Conservation (phyloP, 2,329 filamentous ascomycete species). For the Myotisia sp. region DNA sequence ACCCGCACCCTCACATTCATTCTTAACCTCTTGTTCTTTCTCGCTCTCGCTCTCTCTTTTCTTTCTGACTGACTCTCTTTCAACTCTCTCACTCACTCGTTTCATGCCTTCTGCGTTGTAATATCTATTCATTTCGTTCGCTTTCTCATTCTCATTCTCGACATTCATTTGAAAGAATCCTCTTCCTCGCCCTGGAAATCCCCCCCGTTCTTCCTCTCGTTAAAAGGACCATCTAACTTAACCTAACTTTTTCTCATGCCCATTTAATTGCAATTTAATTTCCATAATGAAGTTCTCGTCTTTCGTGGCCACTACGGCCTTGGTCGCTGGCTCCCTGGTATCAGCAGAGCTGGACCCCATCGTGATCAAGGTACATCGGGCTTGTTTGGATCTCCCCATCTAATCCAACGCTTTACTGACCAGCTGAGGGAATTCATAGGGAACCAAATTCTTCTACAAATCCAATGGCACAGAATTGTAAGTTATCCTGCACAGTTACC, state of each 20-base stretch:
- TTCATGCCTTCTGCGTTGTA: too few relatives aligned
- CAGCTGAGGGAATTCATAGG: constrained; percentile 36
- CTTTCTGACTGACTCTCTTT: constrained; percentile 4
- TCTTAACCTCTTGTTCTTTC: constrained; percentile 1
- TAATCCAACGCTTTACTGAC: constrained; percentile 14
- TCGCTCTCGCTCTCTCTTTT: constrained; percentile 8
- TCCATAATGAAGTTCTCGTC: constrained; percentile 43
- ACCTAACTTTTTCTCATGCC: background rate
- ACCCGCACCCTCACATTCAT: constrained; percentile 6
- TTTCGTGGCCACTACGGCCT: constrained; percentile 37
- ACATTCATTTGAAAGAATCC: too few relatives aligned
- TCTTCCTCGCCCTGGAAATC: background rate
- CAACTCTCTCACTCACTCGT: background rate
- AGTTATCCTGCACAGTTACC: constrained; percentile 7
- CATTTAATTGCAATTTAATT: constrained; percentile 1
- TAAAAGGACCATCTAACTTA: background rate
- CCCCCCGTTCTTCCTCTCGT: constrained; percentile 1
- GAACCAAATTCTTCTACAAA: constrained; percentile 80
- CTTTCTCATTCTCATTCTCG: too few relatives aligned
- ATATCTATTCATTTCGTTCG: too few relatives aligned
- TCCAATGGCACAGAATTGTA: constrained; percentile 63
- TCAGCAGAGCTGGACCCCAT: constrained; percentile 44
- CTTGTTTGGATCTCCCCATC: background rate
- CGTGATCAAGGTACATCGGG: constrained; percentile 46
- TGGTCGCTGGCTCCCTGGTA: constrained; percentile 32